Evolutionary conservation across 2,329 filamentous ascomycete genomes (phyloP).

Genomic region (Claviceps digitariae): DNA sequence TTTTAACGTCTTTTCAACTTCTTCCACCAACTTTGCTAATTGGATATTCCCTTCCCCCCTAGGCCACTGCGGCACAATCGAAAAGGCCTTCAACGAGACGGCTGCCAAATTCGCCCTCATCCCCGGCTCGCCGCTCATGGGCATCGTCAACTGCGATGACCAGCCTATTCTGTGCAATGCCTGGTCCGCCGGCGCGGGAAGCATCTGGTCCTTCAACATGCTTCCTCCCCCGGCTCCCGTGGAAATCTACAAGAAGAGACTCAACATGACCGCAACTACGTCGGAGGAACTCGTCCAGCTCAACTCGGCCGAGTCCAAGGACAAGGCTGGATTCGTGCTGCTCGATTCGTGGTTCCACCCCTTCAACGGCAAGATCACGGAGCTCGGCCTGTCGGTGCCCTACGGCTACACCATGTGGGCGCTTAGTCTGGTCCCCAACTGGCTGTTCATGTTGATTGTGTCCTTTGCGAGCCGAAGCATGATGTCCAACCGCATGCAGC

Average conservation of each 20-base stretch:
- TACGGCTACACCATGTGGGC: conserved; percentile 55
- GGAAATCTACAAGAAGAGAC: conserved; percentile 48
- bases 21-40: background rate
- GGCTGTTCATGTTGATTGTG: conserved; percentile 65
- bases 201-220: conserved; percentile 54
- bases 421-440: conserved; percentile 55
- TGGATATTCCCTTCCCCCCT: background rate
- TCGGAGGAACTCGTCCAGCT: conserved; percentile 49
- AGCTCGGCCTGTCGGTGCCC: conserved; percentile 48
- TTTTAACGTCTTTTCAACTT: background rate
- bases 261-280: conserved; percentile 59
- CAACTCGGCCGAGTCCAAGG: conserved; percentile 36
- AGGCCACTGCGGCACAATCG: conserved; percentile 52
- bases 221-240: conserved; percentile 50
- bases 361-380: conserved; percentile 52
- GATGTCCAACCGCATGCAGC: conserved; percentile 38
- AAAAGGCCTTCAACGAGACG: conserved; percentile 54
- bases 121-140: conserved; percentile 52
- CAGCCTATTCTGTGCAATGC: conserved; percentile 62
- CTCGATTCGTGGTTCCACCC: conserved; percentile 62
- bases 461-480: conserved; percentile 60
- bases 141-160: conserved; percentile 58
- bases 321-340: conserved; percentile 34
- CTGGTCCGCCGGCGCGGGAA: conserved; percentile 53
- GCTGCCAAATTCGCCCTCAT: conserved; percentile 48